Evolutionary conservation across 495 filamentous ascomycete genomes (phyloP).

Genomic region (Penicillium egyptiacum): DNA sequence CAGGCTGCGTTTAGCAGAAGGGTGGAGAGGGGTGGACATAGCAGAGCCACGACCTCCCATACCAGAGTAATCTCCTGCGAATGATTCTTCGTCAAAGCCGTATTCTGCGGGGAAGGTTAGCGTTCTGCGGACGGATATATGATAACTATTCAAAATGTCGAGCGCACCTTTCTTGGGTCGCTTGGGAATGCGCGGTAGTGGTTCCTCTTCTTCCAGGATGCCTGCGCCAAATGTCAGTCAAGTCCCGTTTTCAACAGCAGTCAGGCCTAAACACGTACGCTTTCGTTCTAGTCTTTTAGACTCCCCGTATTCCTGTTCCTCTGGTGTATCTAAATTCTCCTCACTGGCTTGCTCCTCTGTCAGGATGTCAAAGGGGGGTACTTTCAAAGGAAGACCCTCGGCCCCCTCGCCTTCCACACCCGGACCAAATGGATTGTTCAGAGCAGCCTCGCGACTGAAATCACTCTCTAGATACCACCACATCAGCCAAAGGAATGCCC

Average conservation of each 20-base stretch:
- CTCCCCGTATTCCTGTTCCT: constrained; percentile 83
- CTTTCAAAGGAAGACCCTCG: constrained; percentile 70
- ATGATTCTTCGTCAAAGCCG: constrained; percentile 42
- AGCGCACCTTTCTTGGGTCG: constrained; percentile 54
- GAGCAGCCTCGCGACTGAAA: constrained; percentile 77
- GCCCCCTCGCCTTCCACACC: constrained; percentile 63
- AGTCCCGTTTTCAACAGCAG: neutral
- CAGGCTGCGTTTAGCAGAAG: constrained; percentile 35
- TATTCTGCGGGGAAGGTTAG: constrained; percentile 23
- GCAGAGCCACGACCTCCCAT: constrained; percentile 39
- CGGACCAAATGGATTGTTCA: constrained; percentile 85
- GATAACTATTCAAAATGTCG: neutral
- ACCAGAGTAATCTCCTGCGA: constrained; percentile 35
- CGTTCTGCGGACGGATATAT: neutral
- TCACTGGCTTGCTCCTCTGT: constrained; percentile 70
- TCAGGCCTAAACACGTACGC: constrained; percentile 42
- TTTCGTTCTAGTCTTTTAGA: constrained; percentile 81
- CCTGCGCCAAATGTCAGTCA: constrained; percentile 25
- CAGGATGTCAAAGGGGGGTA: constrained; percentile 76
- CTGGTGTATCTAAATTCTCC: constrained; percentile 88
- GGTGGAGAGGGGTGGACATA: constrained; percentile 45
- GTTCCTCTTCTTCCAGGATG: constrained; percentile 65
- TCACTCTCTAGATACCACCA: constrained; percentile 99
- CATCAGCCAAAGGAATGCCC: constrained; percentile 94
- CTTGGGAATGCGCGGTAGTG: constrained; percentile 55